Evolutionary conservation across 1,139 yeast species (phyloP).

Genomic region (Pichia sp.): DNA sequence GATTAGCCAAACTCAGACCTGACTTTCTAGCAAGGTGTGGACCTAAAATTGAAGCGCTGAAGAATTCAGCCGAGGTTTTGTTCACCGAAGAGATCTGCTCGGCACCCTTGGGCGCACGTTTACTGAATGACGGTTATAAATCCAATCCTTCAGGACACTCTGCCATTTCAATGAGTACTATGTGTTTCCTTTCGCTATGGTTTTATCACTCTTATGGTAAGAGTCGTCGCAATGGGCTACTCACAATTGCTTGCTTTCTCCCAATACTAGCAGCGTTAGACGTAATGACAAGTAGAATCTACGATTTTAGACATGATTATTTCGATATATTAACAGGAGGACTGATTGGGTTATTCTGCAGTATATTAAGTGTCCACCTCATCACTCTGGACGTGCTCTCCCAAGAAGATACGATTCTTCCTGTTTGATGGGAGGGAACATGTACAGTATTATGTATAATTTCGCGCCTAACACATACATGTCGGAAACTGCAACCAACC

Average conservation of each 20-base stretch:
- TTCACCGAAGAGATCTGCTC: slow-evolving; percentile 41
- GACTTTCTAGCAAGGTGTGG: slow-evolving; percentile 68
- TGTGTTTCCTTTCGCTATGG: slow-evolving; percentile 58
- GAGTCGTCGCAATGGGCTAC: slow-evolving; percentile 4
- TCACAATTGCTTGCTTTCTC: slow-evolving; percentile 1
- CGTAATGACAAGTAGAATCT: slow-evolving; percentile 11
- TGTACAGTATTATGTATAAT: background rate
- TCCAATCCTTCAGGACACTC: slow-evolving; percentile 80
- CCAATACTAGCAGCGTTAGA: slow-evolving; percentile 31
- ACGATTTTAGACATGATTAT: slow-evolving; percentile 76
- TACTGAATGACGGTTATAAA: slow-evolving; percentile 59
- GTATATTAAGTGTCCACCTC: background rate
- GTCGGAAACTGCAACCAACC: too few relatives aligned
- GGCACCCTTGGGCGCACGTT: slow-evolving; percentile 31
- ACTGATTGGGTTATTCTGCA: slow-evolving; percentile 11
- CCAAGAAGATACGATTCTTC: slow-evolving; percentile 1
- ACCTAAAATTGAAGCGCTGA: slow-evolving; percentile 2
- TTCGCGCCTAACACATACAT: too few relatives aligned
- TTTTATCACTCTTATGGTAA: slow-evolving; percentile 46
- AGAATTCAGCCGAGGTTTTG: slow-evolving; percentile 3
- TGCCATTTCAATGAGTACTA: slow-evolving; percentile 56
- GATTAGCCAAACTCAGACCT: slow-evolving; percentile 72
- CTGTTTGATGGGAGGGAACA: background rate
- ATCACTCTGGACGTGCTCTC: slow-evolving; percentile 3
- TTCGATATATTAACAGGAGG: slow-evolving; percentile 60